Conservation (phyloP, 257 asterid species). For the Solanum bulbocastanum region DNA sequence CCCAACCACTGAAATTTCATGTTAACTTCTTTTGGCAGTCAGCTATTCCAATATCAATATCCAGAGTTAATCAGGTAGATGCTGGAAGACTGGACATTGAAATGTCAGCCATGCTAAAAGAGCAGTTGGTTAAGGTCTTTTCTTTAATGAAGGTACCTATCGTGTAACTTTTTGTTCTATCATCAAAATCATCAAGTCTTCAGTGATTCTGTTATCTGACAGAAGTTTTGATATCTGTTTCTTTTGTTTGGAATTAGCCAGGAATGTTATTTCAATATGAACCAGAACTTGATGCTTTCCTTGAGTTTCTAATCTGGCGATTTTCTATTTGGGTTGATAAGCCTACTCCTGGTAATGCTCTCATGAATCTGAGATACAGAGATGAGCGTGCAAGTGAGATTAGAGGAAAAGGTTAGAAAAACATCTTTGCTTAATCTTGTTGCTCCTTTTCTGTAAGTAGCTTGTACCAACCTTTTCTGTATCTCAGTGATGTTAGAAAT, state of each 20-base stretch:
- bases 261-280: slow-evolving; percentile 95
- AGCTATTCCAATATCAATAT: slow-evolving; percentile 64
- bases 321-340: slow-evolving; percentile 98
- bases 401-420: slow-evolving; percentile 59
- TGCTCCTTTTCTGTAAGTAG: background rate
- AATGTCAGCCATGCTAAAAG: slow-evolving; percentile 97
- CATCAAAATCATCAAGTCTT: background rate
- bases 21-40: slow-evolving; percentile 27
- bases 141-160: slow-evolving; percentile 77
- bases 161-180: slow-evolving; percentile 4
- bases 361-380: slow-evolving; percentile 76
- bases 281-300: slow-evolving; percentile 92
- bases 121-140: slow-evolving; percentile 81
- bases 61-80: slow-evolving; percentile 88
- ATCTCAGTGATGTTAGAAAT: background rate
- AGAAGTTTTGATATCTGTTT: slow-evolving; percentile 16
- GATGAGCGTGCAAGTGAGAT: slow-evolving; percentile 81
- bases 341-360: slow-evolving; percentile 93
- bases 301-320: slow-evolving; percentile 88
- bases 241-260: slow-evolving; percentile 79
- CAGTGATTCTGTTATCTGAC: slow-evolving; percentile 7
- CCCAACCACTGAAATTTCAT: background rate
- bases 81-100: slow-evolving; percentile 86
- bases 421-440: background rate
- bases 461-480: background rate